Base-by-base conservation (phyloP, 1,284 basidiomycete species). In the Coniferiporia weirii region DNA sequence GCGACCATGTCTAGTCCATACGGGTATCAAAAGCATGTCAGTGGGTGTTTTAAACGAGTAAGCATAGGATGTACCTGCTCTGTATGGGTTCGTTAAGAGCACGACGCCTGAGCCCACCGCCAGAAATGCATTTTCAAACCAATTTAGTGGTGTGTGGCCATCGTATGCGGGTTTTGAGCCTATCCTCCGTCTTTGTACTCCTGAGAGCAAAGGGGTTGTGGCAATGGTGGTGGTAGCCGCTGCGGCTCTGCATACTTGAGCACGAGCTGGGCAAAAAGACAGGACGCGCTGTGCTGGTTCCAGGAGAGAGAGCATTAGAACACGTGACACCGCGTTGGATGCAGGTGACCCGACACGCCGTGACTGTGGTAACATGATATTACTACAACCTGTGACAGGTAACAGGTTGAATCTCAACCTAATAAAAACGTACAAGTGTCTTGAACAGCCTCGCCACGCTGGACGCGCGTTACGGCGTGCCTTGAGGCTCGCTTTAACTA, bases 51-150 rank as follows among this genome's bases (percentile, higher is more conserved):
- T 50, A 65, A 59, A 65, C 61, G 50, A 32, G 19, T 32, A 47
- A 34, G 12, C 46, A 17, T 43, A 50, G 22, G 38, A 73, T 89
- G 72, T 67, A 92, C 94, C 95, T 66, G 87, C 94, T 67, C 96
- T 80, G 47, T 85, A 79, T 17, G 95, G 94, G 70, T 97, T 84
- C 49, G 83, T 75, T 13, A 99, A 78, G 7, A 94, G 86, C 76
- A 93, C 86, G 48, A 95, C 70, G 0, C 91, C 94, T 20, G 91
- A 91, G 4, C 96, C 96, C 10, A 86, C 81, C 4, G 94, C 89
- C 55, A 98, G 80, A 62, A 99, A 83, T 6, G 85, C 83, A 69
- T 89, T 91, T 72, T 96, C 91, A 66, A 93, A 85, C 67, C 78
- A 76, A 69, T 83, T 90, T 47, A 97, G 76, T 3, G 89, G 91